A percentile compares a stretch with the other conserved stretches of the same genome.
These are phyloP conservation scores for Trichosporon ovoides DNA, from an alignment of 1,284 basidiomycete genomes.

Conservation along the genomic window DNA sequence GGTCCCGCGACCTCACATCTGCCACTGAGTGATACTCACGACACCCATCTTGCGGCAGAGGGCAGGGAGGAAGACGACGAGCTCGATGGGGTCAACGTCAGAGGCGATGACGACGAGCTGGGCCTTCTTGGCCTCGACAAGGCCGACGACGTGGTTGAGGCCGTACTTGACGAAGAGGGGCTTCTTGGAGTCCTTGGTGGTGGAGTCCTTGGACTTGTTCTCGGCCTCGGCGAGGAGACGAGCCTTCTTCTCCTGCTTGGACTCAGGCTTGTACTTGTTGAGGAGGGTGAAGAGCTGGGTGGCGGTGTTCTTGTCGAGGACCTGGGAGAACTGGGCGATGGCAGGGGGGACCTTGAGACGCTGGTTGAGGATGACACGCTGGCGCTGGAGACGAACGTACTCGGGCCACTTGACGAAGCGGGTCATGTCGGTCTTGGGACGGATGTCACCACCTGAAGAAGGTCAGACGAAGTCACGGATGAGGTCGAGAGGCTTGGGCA, in stretches of 20 bases:
- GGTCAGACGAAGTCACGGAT: neutral
- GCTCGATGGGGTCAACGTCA: slow-evolving; percentile 97
- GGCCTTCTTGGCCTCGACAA: slow-evolving; percentile 97
- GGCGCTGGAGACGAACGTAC: slow-evolving; percentile 96
- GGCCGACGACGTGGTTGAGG: slow-evolving; percentile 91
- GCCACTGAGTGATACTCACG: neutral
- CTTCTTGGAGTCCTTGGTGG: slow-evolving; percentile 71
- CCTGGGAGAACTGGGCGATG: slow-evolving; percentile 96
- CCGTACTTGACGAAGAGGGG: slow-evolving; percentile 95
- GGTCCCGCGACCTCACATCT: no score
- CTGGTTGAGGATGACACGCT: slow-evolving; percentile 98
- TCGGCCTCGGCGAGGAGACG: slow-evolving; percentile 78
- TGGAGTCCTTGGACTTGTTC: slow-evolving; percentile 56
- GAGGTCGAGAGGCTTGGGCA: no score
- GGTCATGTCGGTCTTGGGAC: slow-evolving; percentile 83
- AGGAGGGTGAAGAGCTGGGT: slow-evolving; percentile 96
- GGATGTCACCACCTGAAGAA: slow-evolving; percentile 80
- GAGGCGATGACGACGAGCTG: slow-evolving; percentile 93
- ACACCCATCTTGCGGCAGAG: slow-evolving; percentile 59
- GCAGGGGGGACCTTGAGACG: slow-evolving; percentile 98
- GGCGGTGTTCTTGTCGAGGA: slow-evolving; percentile 98
- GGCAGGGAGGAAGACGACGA: slow-evolving; percentile 95
- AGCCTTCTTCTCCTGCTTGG: slow-evolving; percentile 95
- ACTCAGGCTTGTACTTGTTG: slow-evolving; percentile 71
- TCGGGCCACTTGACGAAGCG: slow-evolving; percentile 99